Percentiles rank a stretch among this genome's conserved stretches.
Conservation (phyloP, 2,329 filamentous ascomycete species). For the Curvularia sp. region DNA sequence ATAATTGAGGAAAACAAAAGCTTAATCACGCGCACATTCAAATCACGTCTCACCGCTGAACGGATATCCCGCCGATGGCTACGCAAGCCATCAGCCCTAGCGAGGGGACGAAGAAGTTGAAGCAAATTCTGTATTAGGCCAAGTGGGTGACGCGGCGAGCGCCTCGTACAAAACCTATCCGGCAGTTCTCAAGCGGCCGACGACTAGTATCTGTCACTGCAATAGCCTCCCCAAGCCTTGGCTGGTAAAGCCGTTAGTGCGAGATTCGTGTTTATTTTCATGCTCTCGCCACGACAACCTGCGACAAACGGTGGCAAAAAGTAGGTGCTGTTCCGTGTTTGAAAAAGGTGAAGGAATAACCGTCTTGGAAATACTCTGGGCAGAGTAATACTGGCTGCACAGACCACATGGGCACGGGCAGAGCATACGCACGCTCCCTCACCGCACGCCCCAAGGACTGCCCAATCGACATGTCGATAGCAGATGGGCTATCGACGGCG, state of each 20-base stretch:
- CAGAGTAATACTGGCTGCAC: neutral
- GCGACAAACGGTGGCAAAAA: neutral
- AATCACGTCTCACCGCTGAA: neutral
- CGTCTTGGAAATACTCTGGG: neutral
- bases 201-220: neutral
- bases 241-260: neutral
- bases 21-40: neutral
- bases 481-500: slow-evolving; percentile 2
- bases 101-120: neutral
- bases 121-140: neutral
- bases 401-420: neutral
- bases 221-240: neutral
- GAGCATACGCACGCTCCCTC: neutral
- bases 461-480: neutral
- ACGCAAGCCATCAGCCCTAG: neutral
- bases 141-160: neutral
- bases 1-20: neutral
- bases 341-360: neutral
- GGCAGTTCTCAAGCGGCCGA: neutral
- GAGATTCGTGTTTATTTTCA: neutral
- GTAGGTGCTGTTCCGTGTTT: neutral
- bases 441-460: neutral
- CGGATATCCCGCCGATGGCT: neutral
- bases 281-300: neutral
- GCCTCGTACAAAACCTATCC: neutral